Evolutionary conservation across 2,329 filamentous ascomycete species (phyloP), one percentile per base, ranked within the genome.

Genomic region (Alternaria sp.): DNA sequence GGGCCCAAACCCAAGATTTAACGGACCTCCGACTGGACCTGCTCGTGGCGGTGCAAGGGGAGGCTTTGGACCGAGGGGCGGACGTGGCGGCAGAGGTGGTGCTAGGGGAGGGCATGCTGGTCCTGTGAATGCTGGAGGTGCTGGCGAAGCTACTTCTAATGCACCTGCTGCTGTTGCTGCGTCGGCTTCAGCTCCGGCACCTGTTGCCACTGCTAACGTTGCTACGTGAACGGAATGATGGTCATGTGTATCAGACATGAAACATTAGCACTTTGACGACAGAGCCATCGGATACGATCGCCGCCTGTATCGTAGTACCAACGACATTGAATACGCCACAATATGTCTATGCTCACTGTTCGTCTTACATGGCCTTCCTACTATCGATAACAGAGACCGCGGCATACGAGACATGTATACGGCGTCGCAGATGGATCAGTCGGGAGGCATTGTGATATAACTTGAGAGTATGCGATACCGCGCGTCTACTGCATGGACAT

Each of bases 51-150:
- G 75, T 14, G 70, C 71, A 34, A 72, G 75, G 48, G 72, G 75
- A 24, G 70, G 72, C 7, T 77, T 78, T 38, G 67, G 64, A 12
- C 67, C 76, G 30, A 68, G 77, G 38, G 76, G 76, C 44, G 76
- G 76, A 51, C 72, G 77, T 26, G 71, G 72, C 51, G 71, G 75
- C 30, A 71, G 77, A 41, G 74, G 75, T 51, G 69, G 74, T 39
- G 73, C 69, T 12, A 69, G 75, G 41, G 74, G 76, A 36, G 67
- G 59, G 8, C 71, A 74, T 53, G 54, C 49, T 32, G 63, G 51
- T 18, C 20, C 71, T 9, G 58, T 18, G 54, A 26, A 62, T 0
- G 54, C 63, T 51, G 18, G 61, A 18, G 51, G 56, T 36, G 42
- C 54, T 26, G 49, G 55, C 34, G 65, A 65, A 16, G 46, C 70